Conservation (phyloP, 2,329 filamentous ascomycete species). For the Aotearoamyces nothofagi region DNA sequence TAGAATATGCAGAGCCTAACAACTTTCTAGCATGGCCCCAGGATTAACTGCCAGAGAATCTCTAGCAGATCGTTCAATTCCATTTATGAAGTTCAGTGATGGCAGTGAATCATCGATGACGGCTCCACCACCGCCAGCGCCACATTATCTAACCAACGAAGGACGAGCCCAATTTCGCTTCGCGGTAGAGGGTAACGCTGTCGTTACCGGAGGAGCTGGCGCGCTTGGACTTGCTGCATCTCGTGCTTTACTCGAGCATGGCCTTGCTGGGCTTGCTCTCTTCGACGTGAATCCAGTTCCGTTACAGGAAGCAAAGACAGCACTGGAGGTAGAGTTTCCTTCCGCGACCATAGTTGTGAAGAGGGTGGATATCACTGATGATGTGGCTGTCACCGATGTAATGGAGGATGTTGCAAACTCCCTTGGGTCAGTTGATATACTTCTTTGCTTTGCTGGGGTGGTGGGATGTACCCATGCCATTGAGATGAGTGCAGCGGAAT, state of each 20-base stretch:
- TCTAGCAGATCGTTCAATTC: too few relatives aligned
- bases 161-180: slow-evolving; percentile 28
- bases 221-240: slow-evolving; percentile 42
- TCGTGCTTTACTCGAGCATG: slow-evolving; percentile 53
- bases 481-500: slow-evolving; percentile 41
- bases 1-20: too few relatives aligned
- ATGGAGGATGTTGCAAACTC: slow-evolving; percentile 23
- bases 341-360: slow-evolving; percentile 30
- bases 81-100: slow-evolving; percentile 32
- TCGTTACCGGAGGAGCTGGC: slow-evolving; percentile 51
- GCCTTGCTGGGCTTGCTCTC: slow-evolving; percentile 39
- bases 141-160: slow-evolving; percentile 22
- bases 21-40: too few relatives aligned
- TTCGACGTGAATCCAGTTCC: slow-evolving; percentile 39
- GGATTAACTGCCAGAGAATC: too few relatives aligned
- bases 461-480: slow-evolving; percentile 46
- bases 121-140: slow-evolving; percentile 27
- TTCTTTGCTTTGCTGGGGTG: slow-evolving; percentile 51
- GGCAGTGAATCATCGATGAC: slow-evolving; percentile 24
- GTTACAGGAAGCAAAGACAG: slow-evolving; percentile 27
- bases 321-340: slow-evolving; percentile 38
- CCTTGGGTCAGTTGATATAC: slow-evolving; percentile 32
- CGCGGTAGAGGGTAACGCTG: slow-evolving; percentile 33
- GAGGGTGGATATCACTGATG: slow-evolving; percentile 44
- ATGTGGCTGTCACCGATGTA: slow-evolving; percentile 27